Base-by-base conservation (phyloP, 495 filamentous ascomycete species). In the Chaetomium fimeti region DNA sequence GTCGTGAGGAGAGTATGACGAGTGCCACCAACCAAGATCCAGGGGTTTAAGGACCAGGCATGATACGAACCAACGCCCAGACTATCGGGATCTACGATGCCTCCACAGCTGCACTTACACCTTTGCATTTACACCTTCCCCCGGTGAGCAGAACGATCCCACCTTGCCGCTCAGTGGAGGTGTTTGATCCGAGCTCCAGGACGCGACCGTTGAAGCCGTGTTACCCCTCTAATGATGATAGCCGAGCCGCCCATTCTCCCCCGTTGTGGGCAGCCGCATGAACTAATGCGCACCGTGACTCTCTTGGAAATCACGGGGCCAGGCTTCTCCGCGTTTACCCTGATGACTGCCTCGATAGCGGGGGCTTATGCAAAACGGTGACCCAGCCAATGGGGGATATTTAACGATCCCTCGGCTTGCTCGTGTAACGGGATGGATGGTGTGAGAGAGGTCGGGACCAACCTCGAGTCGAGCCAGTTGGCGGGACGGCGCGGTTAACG, bases 341-440 rank as follows among this genome's bases (percentile, higher is more conserved):
- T 5, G 2, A 13, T 15, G 12, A 13, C n/a, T 24, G 11, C 32
- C n/a, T 13, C 29, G 32, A 3, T 6, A 12, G 5, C 18, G 38
- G 55, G 12, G 27, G 7, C 38, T 60, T 29, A 48, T 29, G 42
- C 40, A 22, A 22, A 22, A 29, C 22, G 22, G 16, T 47, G 47
- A 12, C 11, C 45, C 9, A n/a, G n/a, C 58, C 43, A 60, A 38
- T 60, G 58, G 43, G 29, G 3, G 27, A 24, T 38, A 5, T 60
- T 7, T 3, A 24, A 11, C 3, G 28, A 29, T 18, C 9, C 12
- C 28, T 28, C 9, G 45, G 45, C n/a, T 5, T 60, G 58, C 1
- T 5, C 6, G 43, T 60, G 58, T 51, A 52, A 60, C 40, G 25
- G 57, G 40, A 25, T 15, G 15, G 22, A 25, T 20, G 57, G 25